These are phyloP conservation scores for Trichaptum fuscoviolaceum DNA, from an alignment of 768 basidiomycete genomes.

Conservation along the genomic window DNA sequence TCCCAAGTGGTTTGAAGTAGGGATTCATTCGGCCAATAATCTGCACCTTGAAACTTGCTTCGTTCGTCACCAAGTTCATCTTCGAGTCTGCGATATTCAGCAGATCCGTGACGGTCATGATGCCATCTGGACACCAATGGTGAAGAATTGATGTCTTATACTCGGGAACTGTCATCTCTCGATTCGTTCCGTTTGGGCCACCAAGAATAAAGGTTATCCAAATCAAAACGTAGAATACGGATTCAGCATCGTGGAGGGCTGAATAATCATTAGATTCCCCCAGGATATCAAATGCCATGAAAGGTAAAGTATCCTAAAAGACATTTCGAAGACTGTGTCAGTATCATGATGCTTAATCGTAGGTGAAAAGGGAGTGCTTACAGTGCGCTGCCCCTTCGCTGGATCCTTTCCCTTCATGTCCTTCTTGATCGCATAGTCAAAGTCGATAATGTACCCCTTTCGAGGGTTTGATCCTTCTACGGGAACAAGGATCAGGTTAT, in stretches of 20 bases:
- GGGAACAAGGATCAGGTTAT: background rate
- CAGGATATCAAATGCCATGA: background rate
- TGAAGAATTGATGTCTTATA: background rate
- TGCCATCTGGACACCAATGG: background rate
- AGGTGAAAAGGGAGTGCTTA: background rate
- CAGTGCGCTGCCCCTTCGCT: background rate
- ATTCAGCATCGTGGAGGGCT: background rate
- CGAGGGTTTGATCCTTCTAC: background rate
- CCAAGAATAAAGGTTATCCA: background rate
- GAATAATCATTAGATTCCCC: background rate
- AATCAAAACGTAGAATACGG: background rate
- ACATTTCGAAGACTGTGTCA: no score
- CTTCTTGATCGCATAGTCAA: constrained; percentile 1
- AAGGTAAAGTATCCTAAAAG: background rate
- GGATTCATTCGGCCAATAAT: background rate
- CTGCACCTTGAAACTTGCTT: background rate
- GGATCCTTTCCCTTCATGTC: background rate
- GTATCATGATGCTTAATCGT: background rate
- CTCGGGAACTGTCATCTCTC: background rate
- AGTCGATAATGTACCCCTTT: background rate
- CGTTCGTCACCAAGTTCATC: background rate
- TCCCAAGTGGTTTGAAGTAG: background rate
- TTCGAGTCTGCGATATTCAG: background rate
- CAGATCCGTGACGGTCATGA: background rate
- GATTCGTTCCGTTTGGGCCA: background rate